Conservation (phyloP, 495 filamentous ascomycete species). For the Durotheca rogersii region DNA sequence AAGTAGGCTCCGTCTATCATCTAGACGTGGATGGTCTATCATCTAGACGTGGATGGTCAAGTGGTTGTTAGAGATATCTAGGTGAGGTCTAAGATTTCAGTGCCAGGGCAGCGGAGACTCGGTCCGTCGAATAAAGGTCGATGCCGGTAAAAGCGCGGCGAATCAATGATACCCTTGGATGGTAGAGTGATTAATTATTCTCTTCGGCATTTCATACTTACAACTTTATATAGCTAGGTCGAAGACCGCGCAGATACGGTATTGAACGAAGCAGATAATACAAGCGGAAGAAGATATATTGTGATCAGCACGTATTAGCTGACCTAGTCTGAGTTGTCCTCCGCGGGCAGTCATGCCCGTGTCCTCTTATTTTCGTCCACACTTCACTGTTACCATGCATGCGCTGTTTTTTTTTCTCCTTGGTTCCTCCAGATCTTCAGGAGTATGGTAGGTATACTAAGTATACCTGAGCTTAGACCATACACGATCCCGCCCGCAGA, state of each 20-base stretch:
- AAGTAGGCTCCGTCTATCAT: not conserved
- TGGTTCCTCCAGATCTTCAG: constrained; percentile 27
- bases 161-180: too few species aligned
- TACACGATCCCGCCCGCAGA: constrained; percentile 10
- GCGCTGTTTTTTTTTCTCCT: constrained; percentile 12
- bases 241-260: too few species aligned
- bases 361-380: constrained; percentile 14
- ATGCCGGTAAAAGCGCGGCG: too few species aligned
- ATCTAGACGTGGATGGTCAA: too few species aligned
- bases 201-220: too few species aligned
- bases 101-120: constrained; percentile 5
- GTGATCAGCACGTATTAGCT: constrained; percentile 27
- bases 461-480: constrained; percentile 22
- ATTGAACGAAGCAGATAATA: constrained; percentile 12
- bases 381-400: constrained; percentile 17
- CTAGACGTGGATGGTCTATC: not conserved
- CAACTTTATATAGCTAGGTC: too few species aligned
- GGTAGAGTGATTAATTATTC: too few species aligned
- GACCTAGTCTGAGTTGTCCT: constrained; percentile 18
- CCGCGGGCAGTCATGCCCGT: constrained; percentile 16
- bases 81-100: not conserved
- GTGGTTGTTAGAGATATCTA: too few species aligned
- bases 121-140: constrained; percentile 17
- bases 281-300: constrained; percentile 21
- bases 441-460: constrained; percentile 27